phyloP scores from a whole-genome alignment of 352 stramenopile species.

The Globisporangium camurandrum region DNA sequence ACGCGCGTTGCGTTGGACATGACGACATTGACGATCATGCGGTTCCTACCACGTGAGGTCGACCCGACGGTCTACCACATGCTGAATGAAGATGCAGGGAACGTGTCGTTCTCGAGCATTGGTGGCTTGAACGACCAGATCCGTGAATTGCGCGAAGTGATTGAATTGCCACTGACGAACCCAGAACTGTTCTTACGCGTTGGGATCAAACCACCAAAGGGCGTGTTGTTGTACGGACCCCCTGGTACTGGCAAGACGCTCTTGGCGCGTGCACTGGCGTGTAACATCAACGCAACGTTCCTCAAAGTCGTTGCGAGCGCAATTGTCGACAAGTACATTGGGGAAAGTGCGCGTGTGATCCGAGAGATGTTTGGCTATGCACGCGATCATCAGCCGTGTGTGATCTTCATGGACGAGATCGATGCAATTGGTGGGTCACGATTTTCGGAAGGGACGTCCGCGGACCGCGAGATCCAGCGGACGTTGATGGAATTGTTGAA shows the following conservation, averaged over 20 bases:
- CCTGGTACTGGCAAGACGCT: conserved; percentile 99
- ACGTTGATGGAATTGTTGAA: conserved; percentile 99
- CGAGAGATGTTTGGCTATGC: conserved; percentile 99
- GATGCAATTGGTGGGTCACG: conserved; percentile 98
- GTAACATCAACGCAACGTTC: conserved; percentile 99
- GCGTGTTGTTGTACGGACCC: conserved; percentile 97
- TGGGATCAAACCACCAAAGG: conserved; percentile 98
- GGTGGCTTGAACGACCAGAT: conserved; percentile 99
- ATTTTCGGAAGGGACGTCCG: conserved; percentile 96
- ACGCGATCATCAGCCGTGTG: conserved; percentile 96
- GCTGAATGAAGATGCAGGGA: conserved; percentile 96
- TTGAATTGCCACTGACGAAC: conserved; percentile 99
- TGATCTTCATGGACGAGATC: conserved; percentile 99
- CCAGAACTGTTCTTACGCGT: conserved; percentile 98
- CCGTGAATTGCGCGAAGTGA: conserved; percentile 92
- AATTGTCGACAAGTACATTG: conserved; percentile 99
- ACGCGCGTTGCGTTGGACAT: conserved; percentile 98
- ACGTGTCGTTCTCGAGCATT: conserved; percentile 97
- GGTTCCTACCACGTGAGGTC: conserved; percentile 95
- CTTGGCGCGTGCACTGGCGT: conserved; percentile 95
- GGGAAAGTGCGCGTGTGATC: conserved; percentile 98
- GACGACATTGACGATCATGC: conserved; percentile 99
- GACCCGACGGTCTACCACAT: conserved; percentile 99
- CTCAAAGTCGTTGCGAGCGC: conserved; percentile 98
- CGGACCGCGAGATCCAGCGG: conserved; percentile 97